These are phyloP conservation scores for Panicum hallii DNA, from an alignment of 202 grass and related monocot genomes.

Conservation along the genomic window DNA sequence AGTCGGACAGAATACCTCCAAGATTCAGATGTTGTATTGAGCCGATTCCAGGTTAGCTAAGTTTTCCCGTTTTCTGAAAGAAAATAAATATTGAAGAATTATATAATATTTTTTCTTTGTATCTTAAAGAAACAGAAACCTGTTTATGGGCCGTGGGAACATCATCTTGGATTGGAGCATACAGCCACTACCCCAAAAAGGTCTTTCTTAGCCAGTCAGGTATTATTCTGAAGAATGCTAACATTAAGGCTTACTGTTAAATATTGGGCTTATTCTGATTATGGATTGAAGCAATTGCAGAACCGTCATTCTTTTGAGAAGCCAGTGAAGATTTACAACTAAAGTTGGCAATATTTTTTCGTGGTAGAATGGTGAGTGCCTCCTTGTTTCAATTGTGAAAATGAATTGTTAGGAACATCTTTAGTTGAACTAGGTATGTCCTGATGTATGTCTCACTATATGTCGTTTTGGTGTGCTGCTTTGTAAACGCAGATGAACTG, in stretches of 20 bases:
- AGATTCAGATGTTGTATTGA: constrained; percentile 74
- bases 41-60: constrained; percentile 58
- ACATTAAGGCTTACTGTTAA: background rate
- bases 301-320: constrained; percentile 79
- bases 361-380: constrained; percentile 15
- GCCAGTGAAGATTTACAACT: constrained; percentile 79
- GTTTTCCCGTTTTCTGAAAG: background rate
- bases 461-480: constrained; percentile 7
- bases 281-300: constrained; percentile 44
- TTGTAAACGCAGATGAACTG: background rate
- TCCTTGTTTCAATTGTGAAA: background rate
- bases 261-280: constrained; percentile 11
- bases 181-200: constrained; percentile 57
- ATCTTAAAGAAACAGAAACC: constrained; percentile 49
- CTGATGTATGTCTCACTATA: constrained; percentile 22
- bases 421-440: background rate
- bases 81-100: background rate
- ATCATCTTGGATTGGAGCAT: constrained; percentile 72
- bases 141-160: constrained; percentile 74
- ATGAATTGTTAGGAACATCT: constrained; percentile 16
- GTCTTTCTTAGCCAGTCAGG: constrained; percentile 63
- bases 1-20: constrained; percentile 62
- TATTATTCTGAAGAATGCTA: constrained; percentile 20
- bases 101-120: background rate
- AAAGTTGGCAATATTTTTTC: constrained; percentile 29